Conservation (phyloP, 805 yeast species). For the Ogataea ganodermae region DNA sequence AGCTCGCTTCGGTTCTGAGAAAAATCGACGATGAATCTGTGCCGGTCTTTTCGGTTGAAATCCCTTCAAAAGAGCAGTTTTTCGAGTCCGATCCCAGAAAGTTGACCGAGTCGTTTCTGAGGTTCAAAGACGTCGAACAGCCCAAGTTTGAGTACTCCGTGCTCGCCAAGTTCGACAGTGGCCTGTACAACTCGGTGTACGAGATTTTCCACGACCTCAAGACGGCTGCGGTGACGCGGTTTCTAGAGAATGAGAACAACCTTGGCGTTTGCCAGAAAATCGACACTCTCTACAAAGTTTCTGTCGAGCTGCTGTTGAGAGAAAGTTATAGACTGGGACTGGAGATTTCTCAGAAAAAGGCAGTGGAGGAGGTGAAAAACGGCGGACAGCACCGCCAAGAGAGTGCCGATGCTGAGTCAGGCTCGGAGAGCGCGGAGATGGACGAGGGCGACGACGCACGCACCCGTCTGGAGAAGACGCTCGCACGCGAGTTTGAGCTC, state of each 20-base stretch:
- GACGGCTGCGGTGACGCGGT: constrained; percentile 50
- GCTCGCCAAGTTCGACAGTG: constrained; percentile 39
- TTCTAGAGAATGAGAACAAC: constrained; percentile 52
- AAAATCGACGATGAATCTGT: constrained; percentile 24
- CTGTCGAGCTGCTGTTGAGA: constrained; percentile 62
- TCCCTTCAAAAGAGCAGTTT: constrained; percentile 46
- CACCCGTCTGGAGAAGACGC: constrained; percentile 39
- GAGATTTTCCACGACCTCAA: constrained; percentile 67
- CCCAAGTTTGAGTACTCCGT: constrained; percentile 30
- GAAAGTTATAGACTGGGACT: constrained; percentile 50
- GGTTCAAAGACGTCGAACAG: constrained; percentile 37
- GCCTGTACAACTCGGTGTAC: constrained; percentile 51
- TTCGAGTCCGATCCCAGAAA: constrained; percentile 45
- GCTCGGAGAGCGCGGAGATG: constrained; percentile 7
- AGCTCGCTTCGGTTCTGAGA: constrained; percentile 25
- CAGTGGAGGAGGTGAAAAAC: not conserved
- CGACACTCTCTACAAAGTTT: constrained; percentile 63
- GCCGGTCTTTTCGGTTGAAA: constrained; percentile 16
- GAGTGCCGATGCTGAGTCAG: constrained; percentile 7
- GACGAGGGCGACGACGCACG: constrained; percentile 13
- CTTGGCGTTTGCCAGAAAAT: constrained; percentile 49
- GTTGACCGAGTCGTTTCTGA: constrained; percentile 45
- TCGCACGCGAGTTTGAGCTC: constrained; percentile 60
- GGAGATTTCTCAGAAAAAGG: constrained; percentile 1
- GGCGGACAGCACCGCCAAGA: constrained; percentile 1